Evolutionary conservation across 192 early-diverging fungal species (phyloP), one percentile per base, ranked within the genome.

Genomic region (Kappamyces sp.): DNA sequence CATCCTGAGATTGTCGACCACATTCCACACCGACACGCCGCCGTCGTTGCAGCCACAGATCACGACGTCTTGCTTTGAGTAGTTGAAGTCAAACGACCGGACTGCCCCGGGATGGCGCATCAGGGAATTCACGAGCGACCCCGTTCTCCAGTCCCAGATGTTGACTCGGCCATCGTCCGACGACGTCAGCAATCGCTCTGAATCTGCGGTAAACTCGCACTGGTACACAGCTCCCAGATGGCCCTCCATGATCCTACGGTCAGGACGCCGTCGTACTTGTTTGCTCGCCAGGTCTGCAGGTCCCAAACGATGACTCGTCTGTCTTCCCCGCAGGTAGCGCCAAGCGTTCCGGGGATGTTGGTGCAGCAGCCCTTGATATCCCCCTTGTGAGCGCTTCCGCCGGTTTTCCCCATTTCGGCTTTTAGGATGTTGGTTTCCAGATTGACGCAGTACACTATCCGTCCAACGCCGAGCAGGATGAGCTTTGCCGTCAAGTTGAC

Each of bases 141-240:
- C 79, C n/a, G 69, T 71, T 35, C 47, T 65, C 76, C 79, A 82
- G 9, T 82, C 71, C 77, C 78, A 83, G 3, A 80, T 51, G 10
- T 67, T 51, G 13, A 83, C 66, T 9, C 62, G 48, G 38, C 80
- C 80, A 53, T 83, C 80, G 46, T 79, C 80, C 1, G 74, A 62
- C 7, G 54, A 67, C 10, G 78, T 76, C 40, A 68, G 40, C 5
- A 83, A 36, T 5, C 51, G n/a, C 42, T 74, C 73, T 13, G 60
- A 61, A 58, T 74, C 74, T 31, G 36, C 52, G 2, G 75, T 60
- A 40, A 83, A 83, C 36, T 69, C 60, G 0, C 72, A 60, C 51
- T 80, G 67, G 62, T 76, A 75, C n/a, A 78, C 59, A 3, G 61
- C 50, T 36, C 77, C 77, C 32, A 62, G 66, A 55, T 77, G 77